phyloP scores from a whole-genome alignment of 2,329 filamentous ascomycete genomes.

The Fusarium acutatum region DNA sequence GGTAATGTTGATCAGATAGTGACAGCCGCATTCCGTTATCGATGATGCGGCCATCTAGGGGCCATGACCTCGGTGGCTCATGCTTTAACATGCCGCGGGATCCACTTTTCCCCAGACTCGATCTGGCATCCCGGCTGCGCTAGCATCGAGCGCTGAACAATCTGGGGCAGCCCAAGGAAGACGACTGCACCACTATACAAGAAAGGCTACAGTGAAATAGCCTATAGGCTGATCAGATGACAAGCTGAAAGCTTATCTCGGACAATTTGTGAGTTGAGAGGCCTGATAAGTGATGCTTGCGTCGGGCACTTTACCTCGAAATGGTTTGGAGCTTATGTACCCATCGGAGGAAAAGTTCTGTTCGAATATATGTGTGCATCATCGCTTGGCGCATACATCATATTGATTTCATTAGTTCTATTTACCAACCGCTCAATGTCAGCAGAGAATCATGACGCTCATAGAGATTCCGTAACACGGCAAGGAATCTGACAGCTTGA shows the following conservation, averaged over 20 bases:
- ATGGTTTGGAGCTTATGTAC: background rate
- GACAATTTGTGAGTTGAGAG: no score
- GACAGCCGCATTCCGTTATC: background rate
- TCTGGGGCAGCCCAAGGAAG: no score
- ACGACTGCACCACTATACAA: background rate
- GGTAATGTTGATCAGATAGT: background rate
- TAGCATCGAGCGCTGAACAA: background rate
- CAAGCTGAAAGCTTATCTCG: fast-evolving
- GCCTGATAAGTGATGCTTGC: no score
- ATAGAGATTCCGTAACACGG: background rate
- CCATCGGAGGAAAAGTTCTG: background rate
- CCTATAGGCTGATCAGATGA: fast-evolving
- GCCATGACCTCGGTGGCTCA: background rate
- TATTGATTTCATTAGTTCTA: background rate
- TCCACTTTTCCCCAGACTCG: background rate
- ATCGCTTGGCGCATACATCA: background rate
- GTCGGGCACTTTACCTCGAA: fast-evolving
- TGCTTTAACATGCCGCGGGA: fast-evolving
- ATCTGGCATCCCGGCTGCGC: background rate
- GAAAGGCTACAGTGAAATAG: background rate
- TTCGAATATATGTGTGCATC: background rate
- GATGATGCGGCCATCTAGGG: background rate
- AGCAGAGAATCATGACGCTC: background rate
- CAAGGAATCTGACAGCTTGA: no score
- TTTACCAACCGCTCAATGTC: fast-evolving